phyloP scores from a whole-genome alignment of 768 basidiomycete genomes.

The Suillus lakei region DNA sequence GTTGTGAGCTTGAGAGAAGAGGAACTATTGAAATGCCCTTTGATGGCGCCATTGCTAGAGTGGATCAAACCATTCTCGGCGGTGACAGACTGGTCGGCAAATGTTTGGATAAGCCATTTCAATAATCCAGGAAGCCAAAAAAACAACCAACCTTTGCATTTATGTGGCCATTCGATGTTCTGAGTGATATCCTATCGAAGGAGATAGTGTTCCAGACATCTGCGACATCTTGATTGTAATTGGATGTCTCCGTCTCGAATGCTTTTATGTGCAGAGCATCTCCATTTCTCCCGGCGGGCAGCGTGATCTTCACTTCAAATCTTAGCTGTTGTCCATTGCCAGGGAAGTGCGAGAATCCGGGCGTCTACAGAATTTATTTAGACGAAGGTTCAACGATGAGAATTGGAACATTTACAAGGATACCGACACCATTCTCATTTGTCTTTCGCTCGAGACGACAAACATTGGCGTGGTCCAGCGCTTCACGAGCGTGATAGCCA shows the following conservation, averaged over 20 bases:
- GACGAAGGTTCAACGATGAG: not conserved
- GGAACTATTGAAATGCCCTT: slow-evolving; percentile 45
- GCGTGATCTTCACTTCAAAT: slow-evolving; percentile 41
- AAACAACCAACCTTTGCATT: slow-evolving; percentile 34
- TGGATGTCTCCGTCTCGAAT: slow-evolving; percentile 48
- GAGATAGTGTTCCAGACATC: slow-evolving; percentile 37
- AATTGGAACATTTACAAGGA: slow-evolving; percentile 33
- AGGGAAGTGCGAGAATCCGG: slow-evolving; percentile 17
- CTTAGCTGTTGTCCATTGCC: slow-evolving; percentile 22
- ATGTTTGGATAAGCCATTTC: slow-evolving; percentile 9
- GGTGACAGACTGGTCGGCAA: slow-evolving; percentile 36
- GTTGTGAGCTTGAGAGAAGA: slow-evolving; percentile 40
- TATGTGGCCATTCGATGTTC: slow-evolving; percentile 41
- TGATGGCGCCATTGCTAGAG: slow-evolving; percentile 52
- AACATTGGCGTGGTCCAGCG: slow-evolving; percentile 30
- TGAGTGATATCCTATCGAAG: slow-evolving; percentile 43
- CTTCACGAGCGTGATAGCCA: slow-evolving; percentile 20
- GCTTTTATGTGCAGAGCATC: slow-evolving; percentile 40
- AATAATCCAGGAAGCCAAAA: not conserved
- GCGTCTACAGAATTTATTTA: slow-evolving; percentile 35
- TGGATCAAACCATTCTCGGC: slow-evolving; percentile 30
- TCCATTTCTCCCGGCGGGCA: slow-evolving; percentile 37
- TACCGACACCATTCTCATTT: slow-evolving; percentile 34
- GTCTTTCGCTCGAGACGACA: slow-evolving; percentile 33
- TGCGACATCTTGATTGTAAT: slow-evolving; percentile 43